Evolutionary conservation across 2,329 filamentous ascomycete genomes (phyloP).

Genomic region (Ascomycota sp.): DNA sequence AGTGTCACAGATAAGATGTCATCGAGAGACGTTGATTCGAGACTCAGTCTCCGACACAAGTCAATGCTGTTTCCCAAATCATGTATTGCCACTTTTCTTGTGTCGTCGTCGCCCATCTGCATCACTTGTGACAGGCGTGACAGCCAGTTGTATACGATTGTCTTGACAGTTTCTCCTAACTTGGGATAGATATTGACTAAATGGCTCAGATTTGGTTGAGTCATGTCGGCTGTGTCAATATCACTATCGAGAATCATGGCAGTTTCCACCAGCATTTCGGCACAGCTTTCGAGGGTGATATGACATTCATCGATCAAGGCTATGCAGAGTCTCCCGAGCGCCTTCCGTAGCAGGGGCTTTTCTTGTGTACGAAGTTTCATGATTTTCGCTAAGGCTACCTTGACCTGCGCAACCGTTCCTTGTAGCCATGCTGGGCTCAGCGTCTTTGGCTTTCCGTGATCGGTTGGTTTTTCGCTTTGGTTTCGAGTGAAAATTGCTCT

Average conservation of each 20-base stretch:
- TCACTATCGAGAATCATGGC: conserved; percentile 46
- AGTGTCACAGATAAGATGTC: conserved; percentile 47
- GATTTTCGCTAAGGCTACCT: conserved; percentile 59
- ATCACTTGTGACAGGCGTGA: conserved; percentile 62
- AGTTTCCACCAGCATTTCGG: conserved; percentile 59
- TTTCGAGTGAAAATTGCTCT: conserved; percentile 21
- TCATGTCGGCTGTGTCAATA: conserved; percentile 18
- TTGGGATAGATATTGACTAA: conserved; percentile 41
- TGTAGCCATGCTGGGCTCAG: conserved; percentile 47
- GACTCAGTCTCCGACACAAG: conserved; percentile 40
- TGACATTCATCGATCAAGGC: conserved; percentile 62
- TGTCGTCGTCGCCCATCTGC: conserved; percentile 64
- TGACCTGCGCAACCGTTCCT: conserved; percentile 63
- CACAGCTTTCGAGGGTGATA: conserved; percentile 46
- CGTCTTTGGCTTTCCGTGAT: conserved; percentile 13
- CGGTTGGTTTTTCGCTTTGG: conserved; percentile 5
- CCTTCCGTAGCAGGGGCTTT: conserved; percentile 43
- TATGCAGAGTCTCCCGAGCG: conserved; percentile 52
- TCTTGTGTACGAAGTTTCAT: conserved; percentile 56
- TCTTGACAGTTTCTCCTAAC: conserved; percentile 44
- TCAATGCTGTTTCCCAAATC: conserved; percentile 59
- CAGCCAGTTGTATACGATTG: conserved; percentile 61
- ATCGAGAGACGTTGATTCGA: conserved; percentile 46
- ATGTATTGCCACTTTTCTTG: conserved; percentile 49
- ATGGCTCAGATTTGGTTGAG: conserved; percentile 33